Evolutionary conservation across 1,284 basidiomycete genomes (phyloP).

Genomic region (Leccinum subrobustum): DNA sequence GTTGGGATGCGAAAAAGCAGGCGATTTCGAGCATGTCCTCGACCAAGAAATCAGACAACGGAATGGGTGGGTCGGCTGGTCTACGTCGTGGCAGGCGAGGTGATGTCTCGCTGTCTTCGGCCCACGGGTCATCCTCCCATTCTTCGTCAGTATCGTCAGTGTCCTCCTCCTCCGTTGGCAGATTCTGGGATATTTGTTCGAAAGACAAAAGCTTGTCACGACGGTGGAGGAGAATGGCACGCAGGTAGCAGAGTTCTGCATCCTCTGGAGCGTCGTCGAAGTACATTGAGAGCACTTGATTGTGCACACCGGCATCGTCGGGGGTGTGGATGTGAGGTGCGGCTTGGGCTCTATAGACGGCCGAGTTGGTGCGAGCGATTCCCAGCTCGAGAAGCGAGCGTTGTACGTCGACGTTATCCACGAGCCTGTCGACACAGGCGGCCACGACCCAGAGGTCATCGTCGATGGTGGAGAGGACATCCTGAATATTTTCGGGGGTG

Average conservation of each 20-base stretch:
- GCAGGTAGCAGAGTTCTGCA: conserved; percentile 61
- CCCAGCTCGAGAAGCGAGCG: conserved; percentile 60
- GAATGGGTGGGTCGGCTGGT: conserved; percentile 41
- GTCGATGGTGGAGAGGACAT: conserved; percentile 48
- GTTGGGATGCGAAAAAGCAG: conserved; percentile 62
- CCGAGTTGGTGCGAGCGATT: conserved; percentile 52
- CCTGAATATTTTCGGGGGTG: conserved; percentile 46
- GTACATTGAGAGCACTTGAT: conserved; percentile 44
- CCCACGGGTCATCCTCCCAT: conserved; percentile 86
- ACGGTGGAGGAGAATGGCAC: conserved; percentile 58
- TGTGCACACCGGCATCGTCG: conserved; percentile 10
- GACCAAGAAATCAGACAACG: conserved; percentile 64
- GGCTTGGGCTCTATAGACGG: conserved; percentile 47
- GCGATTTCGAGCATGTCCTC: conserved; percentile 59
- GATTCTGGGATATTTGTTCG: conserved; percentile 51
- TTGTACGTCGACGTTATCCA: conserved; percentile 57
- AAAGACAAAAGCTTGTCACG: conserved; percentile 69
- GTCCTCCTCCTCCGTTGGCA: conserved; percentile 31
- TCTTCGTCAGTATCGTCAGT: conserved; percentile 47
- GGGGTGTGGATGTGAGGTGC: conserved; percentile 23
- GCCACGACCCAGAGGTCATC: conserved; percentile 75
- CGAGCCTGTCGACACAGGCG: conserved; percentile 66
- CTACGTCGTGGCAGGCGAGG: conserved; percentile 27
- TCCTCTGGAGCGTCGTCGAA: conserved; percentile 55
- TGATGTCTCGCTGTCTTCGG: conserved; percentile 41